Evolutionary conservation across 805 yeast genomes (phyloP).

Genomic region (Groenewaldozyma tartarivorans): DNA sequence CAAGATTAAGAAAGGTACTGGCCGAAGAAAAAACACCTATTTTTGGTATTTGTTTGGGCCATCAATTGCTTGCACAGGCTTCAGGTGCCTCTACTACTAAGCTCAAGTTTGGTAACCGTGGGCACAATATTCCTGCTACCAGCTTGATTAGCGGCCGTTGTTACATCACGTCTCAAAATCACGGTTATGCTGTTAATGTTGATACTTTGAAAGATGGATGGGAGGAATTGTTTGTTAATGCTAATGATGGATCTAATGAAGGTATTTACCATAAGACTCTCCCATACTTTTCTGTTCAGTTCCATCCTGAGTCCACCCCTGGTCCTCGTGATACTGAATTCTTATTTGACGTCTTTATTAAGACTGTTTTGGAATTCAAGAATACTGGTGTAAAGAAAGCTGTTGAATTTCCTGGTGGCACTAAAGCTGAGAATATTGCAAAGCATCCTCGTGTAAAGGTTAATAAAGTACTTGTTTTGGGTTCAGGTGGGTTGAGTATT

Average conservation of each 20-base stretch:
- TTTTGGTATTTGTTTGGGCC: slow-evolving; percentile 98
- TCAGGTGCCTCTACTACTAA: slow-evolving; percentile 88
- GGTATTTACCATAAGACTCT: slow-evolving; percentile 86
- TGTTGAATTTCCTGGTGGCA: slow-evolving; percentile 88
- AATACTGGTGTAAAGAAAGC: slow-evolving; percentile 47
- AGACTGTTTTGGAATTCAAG: slow-evolving; percentile 54
- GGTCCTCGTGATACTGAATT: slow-evolving; percentile 99
- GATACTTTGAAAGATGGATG: slow-evolving; percentile 66
- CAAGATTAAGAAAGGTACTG: slow-evolving; percentile 48
- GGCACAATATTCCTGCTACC: slow-evolving; percentile 96
- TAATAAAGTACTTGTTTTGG: slow-evolving; percentile 87
- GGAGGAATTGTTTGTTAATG: slow-evolving; percentile 90
- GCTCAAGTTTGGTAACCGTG: slow-evolving; percentile 97
- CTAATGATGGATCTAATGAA: slow-evolving; percentile 96
- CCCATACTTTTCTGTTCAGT: slow-evolving; percentile 95
- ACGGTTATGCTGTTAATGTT: slow-evolving; percentile 94
- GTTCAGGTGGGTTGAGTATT: slow-evolving; percentile 96
- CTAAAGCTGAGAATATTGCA: slow-evolving; percentile 58
- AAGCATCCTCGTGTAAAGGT: slow-evolving; percentile 72
- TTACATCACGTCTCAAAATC: slow-evolving; percentile 97
- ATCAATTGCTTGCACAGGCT: slow-evolving; percentile 91
- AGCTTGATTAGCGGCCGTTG: slow-evolving; percentile 86
- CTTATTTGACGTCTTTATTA: slow-evolving; percentile 84
- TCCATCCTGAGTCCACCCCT: slow-evolving; percentile 98
- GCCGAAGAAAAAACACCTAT: slow-evolving; percentile 70